Evolutionary conservation across 371 early-diverging fungal species (phyloP).

Genomic region (Mucor saturninus): DNA sequence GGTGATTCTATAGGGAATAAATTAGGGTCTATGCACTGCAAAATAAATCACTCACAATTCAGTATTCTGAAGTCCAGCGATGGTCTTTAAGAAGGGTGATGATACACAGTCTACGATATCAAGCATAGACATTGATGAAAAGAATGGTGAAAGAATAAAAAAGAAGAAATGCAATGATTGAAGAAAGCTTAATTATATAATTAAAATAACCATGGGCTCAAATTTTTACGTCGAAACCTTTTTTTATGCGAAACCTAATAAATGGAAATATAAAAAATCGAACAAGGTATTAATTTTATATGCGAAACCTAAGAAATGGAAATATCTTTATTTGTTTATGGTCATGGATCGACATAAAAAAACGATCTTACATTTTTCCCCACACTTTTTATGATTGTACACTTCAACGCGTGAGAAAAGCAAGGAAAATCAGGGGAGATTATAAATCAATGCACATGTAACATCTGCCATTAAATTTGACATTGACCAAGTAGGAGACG

Average conservation of each 20-base stretch:
- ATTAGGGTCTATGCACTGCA: no score
- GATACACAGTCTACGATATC: slow-evolving; percentile 13
- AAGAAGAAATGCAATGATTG: neutral
- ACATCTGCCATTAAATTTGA: no score
- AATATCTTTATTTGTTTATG: neutral
- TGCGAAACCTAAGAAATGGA: neutral
- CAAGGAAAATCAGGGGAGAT: no score
- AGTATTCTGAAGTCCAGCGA: slow-evolving; percentile 9
- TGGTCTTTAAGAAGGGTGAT: slow-evolving; percentile 18
- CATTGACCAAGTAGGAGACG: no score
- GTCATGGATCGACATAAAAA: slow-evolving; percentile 1
- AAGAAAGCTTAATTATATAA: neutral
- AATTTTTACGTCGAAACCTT: neutral
- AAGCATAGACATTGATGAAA: neutral
- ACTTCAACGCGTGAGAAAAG: no score
- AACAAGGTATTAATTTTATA: neutral
- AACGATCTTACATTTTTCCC: no score
- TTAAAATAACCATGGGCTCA: slow-evolving; percentile 5
- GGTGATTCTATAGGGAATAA: neutral
- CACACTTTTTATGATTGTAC: no score
- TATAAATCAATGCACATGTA: no score
- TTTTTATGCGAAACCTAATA: slow-evolving; percentile 13
- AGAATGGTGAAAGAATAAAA: slow-evolving; percentile 7
- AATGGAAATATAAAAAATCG: neutral
- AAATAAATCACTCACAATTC: slow-evolving; percentile 5